Evolutionary conservation across 2,329 filamentous ascomycete species (phyloP), one percentile per base, ranked within the genome.

Genomic region (Aspergillus eucalypticola): DNA sequence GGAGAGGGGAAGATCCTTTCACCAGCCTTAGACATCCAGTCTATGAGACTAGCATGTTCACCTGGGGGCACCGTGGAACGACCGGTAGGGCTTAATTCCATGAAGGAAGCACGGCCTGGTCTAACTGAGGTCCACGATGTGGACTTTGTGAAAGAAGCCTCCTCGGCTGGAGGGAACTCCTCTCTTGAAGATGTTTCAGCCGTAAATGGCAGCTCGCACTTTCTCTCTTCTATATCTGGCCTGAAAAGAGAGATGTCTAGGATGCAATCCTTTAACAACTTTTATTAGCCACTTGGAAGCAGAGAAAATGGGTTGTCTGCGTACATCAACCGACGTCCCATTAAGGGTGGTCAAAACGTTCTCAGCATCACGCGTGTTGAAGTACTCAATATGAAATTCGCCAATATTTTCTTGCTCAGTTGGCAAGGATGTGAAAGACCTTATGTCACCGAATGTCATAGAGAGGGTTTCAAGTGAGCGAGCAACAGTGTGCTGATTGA

Each of bases 381-480:
- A 78, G 61, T 75, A 79, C 54, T 80, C 78, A 39, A 75, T 67
- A 59, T 73, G 73, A 59, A 77, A 78, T 32, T 76, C 71, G 29
- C 71, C 69, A 42, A 73, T 63, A 35, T 72, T 72, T 13, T 65
- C 64, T 55, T 75, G 71, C 10, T 65, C 64, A 27, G 62, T 67
- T 15, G 67, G 67, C 10, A 73, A 51, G 27, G 67, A 60, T 27
- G 69, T 66, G 55, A 79, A 75, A 2, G 71, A 66, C 62, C 75
- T 76, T 58, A 80, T 63, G 41, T 74, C 70, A 17, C 78, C 78
- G 63, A 76, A 78, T 15, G 71, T 73, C 53, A 68, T 68, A 17
- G 74, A 68, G 46, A 76, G 68, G 19, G 71, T 67, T 58, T 77
- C 73, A 50, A 79, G 67, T 59, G 87, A 82, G 51, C 79, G 74